phyloP scores from a whole-genome alignment of 768 basidiomycete species.

The Sporobolomyces roseus region DNA sequence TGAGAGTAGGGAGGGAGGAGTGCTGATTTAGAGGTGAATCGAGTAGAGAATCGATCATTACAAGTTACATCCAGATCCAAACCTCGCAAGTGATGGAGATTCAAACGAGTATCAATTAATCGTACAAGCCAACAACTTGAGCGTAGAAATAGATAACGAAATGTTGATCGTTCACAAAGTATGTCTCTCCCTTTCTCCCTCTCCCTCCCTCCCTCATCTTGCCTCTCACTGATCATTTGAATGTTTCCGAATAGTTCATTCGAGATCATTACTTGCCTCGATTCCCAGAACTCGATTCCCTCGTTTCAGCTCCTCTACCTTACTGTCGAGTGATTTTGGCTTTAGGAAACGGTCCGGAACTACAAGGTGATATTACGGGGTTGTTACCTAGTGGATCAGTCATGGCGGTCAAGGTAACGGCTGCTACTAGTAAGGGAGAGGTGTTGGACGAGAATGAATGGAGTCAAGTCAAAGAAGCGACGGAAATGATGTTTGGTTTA shows the following conservation, averaged over 20 bases:
- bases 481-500: conserved; percentile 79
- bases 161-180: conserved; percentile 95
- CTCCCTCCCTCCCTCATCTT: not conserved
- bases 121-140: conserved; percentile 94
- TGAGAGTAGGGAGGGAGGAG: not conserved
- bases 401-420: conserved; percentile 93
- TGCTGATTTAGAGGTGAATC: not conserved
- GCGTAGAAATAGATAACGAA: conserved; percentile 97
- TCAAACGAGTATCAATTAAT: conserved; percentile 96
- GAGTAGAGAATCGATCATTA: conserved; percentile 83
- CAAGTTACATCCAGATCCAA: conserved; percentile 69
- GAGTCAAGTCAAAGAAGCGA: conserved; percentile 75
- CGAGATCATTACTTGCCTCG: conserved; percentile 92
- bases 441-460: conserved; percentile 67
- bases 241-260: conserved; percentile 71
- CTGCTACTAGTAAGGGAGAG: conserved; percentile 81
- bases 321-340: conserved; percentile 87
- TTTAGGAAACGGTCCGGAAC: conserved; percentile 67
- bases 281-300: conserved; percentile 94
- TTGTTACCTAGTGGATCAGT: conserved; percentile 82
- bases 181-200: conserved; percentile 40
- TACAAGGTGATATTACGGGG: conserved; percentile 61
- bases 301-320: conserved; percentile 84
- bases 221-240: too few species aligned
- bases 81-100: conserved; percentile 73